Base-by-base conservation (phyloP, 305 asterid species). In the Fraxinus greggii region DNA sequence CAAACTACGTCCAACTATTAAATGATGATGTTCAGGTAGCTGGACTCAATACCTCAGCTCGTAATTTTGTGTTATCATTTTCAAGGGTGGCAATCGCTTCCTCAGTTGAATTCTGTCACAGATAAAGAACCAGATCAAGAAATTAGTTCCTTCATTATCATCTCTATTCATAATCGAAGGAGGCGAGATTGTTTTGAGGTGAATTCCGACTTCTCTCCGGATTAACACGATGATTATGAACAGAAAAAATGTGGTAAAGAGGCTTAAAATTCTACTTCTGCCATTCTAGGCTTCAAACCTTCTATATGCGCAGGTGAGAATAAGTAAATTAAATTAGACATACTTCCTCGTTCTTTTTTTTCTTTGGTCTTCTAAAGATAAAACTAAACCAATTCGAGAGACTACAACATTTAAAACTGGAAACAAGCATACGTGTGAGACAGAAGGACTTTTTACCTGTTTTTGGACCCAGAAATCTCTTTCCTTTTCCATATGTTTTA, bases 381-480 rank as follows among this genome's bases (percentile, higher is more conserved):
- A n/a, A 80, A 35, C 45, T 26, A 33, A 10, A 56, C 6, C 59
- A 1, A 13, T 13, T 13, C 59, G 4, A 13, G 21, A 48, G 21
- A 12, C 67, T 38, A 33, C 78, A 75, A 42, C 74, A 73, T 40
- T 83, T 76, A 26, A 67, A 65, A 54, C 56, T 79, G 79, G 76
- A 78, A 79, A 59, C 65, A 79, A 63, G 59, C 79, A 78, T 10
- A n/a, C 26, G 26, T 59, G 35, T 80, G 13, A 76, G 75, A 78
- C 51, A 76, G 31, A 77, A 51, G 56, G 67, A 81, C 67, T 51
- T 42, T 75, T 26, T 75, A 92, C 97, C 93, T 91, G 92, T 84
- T 89, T 92, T 80, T 86, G 90, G 85, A 81, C 59, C 97, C 91
- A 91, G 40, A 88, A 83, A 79, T 86, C 87, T 88, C 94, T 80